Evolutionary conservation across 495 filamentous ascomycete species (phyloP), one percentile per base, ranked within the genome.

Genomic region (Lasiosphaeris hirsuta): DNA sequence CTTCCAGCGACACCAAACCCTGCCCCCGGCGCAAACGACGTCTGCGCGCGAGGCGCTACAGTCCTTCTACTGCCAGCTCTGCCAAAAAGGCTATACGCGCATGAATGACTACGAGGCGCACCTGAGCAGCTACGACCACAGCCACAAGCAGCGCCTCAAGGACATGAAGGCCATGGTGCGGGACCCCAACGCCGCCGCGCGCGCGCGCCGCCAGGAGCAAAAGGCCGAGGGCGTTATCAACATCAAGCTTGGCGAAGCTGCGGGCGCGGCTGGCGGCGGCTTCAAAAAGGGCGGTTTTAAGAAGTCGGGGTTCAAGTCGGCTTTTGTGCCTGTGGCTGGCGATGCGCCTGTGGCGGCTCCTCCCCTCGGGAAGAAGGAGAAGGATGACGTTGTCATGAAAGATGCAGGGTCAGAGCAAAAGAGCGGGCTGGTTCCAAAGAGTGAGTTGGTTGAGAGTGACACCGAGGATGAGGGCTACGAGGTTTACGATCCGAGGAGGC

Each of bases 1-100:
- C 44, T 36, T 14, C 30, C 67, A 78, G 75, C 64, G 76, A 55
- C 69, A 74, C 64, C 78, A 73, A 69, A 81, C 75, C 51, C 78
- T 78, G 23, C 81, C 75, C 36, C 79, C 77, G 50, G 77, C 78
- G 42, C 73, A 92, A 74, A 96, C 93, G 3, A 86, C 92, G 59
- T 90, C 87, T 37, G 93, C 93, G 1, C 86, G 90, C 37, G 90
- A 91, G 64, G 93, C 93, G 5, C 78, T 88, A n/a, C 89, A 88
- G 62, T 84, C 90, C 30, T 96, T 98, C 76, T 91, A 89, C 72
- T 98, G 87, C 75, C 78, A 86, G 41, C 73, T 89, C 54, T 89
- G 86, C 65, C 73, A 78, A 40, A 86, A 89, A 72, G 84, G 85
- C 60, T 89, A 89, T 71, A 75, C 74, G 11, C 85, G 86, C 52